Conservation (phyloP, 192 early-diverging fungal species). For the Podila epigama region DNA sequence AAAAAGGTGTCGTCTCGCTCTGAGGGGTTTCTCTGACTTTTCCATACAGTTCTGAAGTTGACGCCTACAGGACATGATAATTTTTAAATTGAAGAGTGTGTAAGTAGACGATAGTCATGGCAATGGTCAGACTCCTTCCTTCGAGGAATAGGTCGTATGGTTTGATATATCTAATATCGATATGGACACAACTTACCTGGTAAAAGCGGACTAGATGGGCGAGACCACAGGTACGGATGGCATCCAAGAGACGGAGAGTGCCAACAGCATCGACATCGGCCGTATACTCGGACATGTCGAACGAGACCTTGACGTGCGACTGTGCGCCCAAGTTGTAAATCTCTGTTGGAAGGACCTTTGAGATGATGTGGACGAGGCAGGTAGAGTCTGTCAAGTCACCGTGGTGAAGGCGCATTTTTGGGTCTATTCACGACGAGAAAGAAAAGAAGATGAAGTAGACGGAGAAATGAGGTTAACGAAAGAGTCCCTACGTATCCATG, state of each 20-base stretch:
- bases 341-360: conserved; percentile 77
- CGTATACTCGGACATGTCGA: conserved; percentile 82
- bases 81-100: neutral
- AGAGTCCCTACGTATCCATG: too few relatives aligned
- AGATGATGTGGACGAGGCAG: conserved; percentile 75
- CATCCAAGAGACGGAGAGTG: conserved; percentile 79
- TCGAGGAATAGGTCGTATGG: neutral
- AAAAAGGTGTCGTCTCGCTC: conserved; percentile 84
- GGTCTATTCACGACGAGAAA: conserved; percentile 37
- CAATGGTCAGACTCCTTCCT: neutral
- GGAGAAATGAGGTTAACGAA: too few relatives aligned
- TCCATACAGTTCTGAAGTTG: conserved; percentile 80
- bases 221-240: conserved; percentile 78
- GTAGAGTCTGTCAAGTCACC: conserved; percentile 84
- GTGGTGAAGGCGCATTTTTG: conserved; percentile 78
- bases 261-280: conserved; percentile 82
- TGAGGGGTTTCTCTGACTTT: conserved; percentile 81
- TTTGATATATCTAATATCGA: neutral
- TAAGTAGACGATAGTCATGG: neutral
- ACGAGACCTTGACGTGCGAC: conserved; percentile 77
- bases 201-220: conserved; percentile 67
- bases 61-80: conserved; percentile 54
- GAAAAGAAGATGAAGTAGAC: neutral
- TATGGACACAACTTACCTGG: conserved; percentile 42
- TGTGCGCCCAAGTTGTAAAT: conserved; percentile 83